Evolutionary conservation across 2,329 filamentous ascomycete genomes (phyloP).

Genomic region (Coleophoma eucalyptorum): DNA sequence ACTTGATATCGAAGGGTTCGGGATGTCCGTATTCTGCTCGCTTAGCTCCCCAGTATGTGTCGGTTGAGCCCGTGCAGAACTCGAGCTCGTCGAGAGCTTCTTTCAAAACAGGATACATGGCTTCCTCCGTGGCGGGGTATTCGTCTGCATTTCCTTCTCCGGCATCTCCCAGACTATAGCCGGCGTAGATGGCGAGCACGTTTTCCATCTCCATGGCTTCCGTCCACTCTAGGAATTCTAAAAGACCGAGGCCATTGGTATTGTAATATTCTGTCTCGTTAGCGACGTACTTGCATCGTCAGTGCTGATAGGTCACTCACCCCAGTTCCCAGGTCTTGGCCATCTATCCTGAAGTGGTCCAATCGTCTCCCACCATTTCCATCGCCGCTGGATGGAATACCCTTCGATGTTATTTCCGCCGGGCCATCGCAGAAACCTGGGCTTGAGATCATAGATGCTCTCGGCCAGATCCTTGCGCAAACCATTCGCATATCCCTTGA

Average conservation of each 20-base stretch:
- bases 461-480: slow-evolving; percentile 51
- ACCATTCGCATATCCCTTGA: slow-evolving; percentile 52
- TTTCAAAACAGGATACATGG: slow-evolving; percentile 32
- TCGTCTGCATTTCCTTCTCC: not conserved
- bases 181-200: slow-evolving; percentile 36
- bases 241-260: slow-evolving; percentile 37
- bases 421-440: slow-evolving; percentile 57
- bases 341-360: slow-evolving; percentile 5
- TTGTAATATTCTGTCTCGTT: not conserved
- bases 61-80: slow-evolving; percentile 40
- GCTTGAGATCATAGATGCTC: slow-evolving; percentile 45
- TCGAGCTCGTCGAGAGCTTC: slow-evolving; percentile 46
- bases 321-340: slow-evolving; percentile 36
- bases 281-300: not conserved
- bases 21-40: slow-evolving; percentile 53
- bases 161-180: not conserved
- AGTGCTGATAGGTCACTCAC: slow-evolving; percentile 20
- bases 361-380: slow-evolving; percentile 1
- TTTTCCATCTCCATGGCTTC: slow-evolving; percentile 40
- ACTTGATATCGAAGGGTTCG: slow-evolving; percentile 55
- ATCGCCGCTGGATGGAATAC: slow-evolving; percentile 9
- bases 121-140: slow-evolving; percentile 8
- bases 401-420: slow-evolving; percentile 56
- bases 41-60: slow-evolving; percentile 37
- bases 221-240: slow-evolving; percentile 28